phyloP scores from a whole-genome alignment of 2,329 filamentous ascomycete species.

The Pseudogymnoascus pannorum region DNA sequence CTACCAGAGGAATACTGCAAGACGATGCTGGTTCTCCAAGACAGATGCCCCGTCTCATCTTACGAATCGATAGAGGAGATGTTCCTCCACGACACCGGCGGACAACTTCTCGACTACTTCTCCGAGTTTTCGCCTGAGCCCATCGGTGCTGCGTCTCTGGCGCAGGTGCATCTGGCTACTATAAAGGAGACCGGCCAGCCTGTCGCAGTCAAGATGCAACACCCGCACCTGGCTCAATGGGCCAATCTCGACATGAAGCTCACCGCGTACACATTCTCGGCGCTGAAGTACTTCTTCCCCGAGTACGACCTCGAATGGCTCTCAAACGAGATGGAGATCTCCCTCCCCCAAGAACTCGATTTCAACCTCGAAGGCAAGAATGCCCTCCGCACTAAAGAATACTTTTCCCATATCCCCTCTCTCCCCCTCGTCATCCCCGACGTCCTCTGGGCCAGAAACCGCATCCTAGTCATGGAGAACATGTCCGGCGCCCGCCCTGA shows the following conservation, averaged over 20 bases:
- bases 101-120: constrained; percentile 73
- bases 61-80: constrained; percentile 79
- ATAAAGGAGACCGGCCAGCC: constrained; percentile 74
- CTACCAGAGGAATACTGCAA: constrained; percentile 87
- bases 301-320: constrained; percentile 98
- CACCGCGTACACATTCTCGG: constrained; percentile 83
- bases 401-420: constrained; percentile 68
- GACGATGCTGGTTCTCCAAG: constrained; percentile 92
- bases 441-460: constrained; percentile 80
- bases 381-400: constrained; percentile 67
- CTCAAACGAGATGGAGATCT: constrained; percentile 84
- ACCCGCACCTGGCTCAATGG: constrained; percentile 85
- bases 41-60: constrained; percentile 89
- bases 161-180: constrained; percentile 86
- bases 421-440: constrained; percentile 83
- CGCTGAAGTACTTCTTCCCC: constrained; percentile 86
- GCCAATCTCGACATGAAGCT: constrained; percentile 78
- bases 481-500: constrained; percentile 81
- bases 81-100: constrained; percentile 77
- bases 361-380: constrained; percentile 83
- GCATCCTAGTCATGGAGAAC: constrained; percentile 93
- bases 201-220: constrained; percentile 95
- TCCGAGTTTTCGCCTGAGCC: constrained; percentile 73
- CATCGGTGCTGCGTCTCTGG: constrained; percentile 87
- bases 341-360: constrained; percentile 84